These are phyloP conservation scores for Leishmania gerbilli DNA, from an alignment of 208 protist species.

Conservation along the genomic window DNA sequence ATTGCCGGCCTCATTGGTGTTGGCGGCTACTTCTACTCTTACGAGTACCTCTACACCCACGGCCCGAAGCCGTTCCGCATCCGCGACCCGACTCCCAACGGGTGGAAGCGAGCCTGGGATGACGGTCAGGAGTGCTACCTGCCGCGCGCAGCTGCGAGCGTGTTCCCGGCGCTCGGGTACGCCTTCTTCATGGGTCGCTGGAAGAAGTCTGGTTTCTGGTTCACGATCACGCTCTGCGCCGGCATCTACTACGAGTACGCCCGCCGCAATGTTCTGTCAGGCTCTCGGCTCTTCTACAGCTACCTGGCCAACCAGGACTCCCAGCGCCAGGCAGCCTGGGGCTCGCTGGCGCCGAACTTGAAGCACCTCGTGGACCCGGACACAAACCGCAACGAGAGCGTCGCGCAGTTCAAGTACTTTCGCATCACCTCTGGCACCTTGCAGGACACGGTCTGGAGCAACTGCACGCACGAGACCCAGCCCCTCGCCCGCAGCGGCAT, in stretches of 20 bases:
- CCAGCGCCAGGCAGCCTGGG: constrained; percentile 69
- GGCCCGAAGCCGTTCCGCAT: constrained; percentile 74
- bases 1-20: constrained; percentile 70
- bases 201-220: constrained; percentile 76
- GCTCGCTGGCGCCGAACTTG: constrained; percentile 61
- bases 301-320: constrained; percentile 68
- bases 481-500: constrained; percentile 50
- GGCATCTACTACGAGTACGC: constrained; percentile 83
- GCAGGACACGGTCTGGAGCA: constrained; percentile 82
- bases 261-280: constrained; percentile 58
- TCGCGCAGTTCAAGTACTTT: constrained; percentile 77
- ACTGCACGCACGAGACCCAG: constrained; percentile 72
- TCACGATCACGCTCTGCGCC: constrained; percentile 37
- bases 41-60: constrained; percentile 90
- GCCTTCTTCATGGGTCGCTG: constrained; percentile 77
- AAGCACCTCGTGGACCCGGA: constrained; percentile 78
- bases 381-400: constrained; percentile 77
- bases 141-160: constrained; percentile 56
- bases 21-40: constrained; percentile 85
- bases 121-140: constrained; percentile 73
- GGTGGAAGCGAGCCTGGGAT: constrained; percentile 77
- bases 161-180: constrained; percentile 81
- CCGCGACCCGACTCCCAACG: constrained; percentile 66
- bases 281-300: constrained; percentile 78
- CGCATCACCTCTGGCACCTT: constrained; percentile 66